phyloP scores from a whole-genome alignment of 2,329 filamentous ascomycete species.

The Lachnellula arida region DNA sequence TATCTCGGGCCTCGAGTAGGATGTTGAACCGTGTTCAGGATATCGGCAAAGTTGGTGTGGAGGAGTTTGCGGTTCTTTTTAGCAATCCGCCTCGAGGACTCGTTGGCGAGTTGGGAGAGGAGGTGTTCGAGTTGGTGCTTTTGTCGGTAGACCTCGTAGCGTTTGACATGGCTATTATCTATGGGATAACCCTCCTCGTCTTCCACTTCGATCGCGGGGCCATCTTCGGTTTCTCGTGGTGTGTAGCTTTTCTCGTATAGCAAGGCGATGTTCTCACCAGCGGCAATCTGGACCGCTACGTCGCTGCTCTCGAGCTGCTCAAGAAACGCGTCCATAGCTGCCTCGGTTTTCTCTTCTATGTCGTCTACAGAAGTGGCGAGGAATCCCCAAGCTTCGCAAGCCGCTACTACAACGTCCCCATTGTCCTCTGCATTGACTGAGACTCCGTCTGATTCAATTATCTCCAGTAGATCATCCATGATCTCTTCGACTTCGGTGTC shows the following conservation, averaged over 20 bases:
- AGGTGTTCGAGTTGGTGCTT: slow-evolving; percentile 55
- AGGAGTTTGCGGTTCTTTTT: slow-evolving; percentile 63
- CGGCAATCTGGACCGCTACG: slow-evolving; percentile 59
- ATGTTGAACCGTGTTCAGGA: slow-evolving; percentile 61
- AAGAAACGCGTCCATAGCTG: slow-evolving; percentile 62
- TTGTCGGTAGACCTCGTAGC: slow-evolving; percentile 64
- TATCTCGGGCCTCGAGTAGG: slow-evolving; percentile 63
- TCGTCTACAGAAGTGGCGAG: slow-evolving; percentile 63
- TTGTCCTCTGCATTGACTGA: slow-evolving; percentile 59
- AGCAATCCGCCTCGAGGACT: slow-evolving; percentile 56
- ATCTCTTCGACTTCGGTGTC: slow-evolving; percentile 57
- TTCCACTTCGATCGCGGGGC: slow-evolving; percentile 40
- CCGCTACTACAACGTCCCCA: slow-evolving; percentile 56
- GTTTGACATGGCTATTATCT: slow-evolving; percentile 48
- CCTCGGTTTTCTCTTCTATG: slow-evolving; percentile 57
- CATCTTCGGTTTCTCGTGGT: slow-evolving; percentile 42
- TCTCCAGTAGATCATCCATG: slow-evolving; percentile 63
- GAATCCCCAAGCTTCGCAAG: slow-evolving; percentile 65
- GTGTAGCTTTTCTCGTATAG: slow-evolving; percentile 60
- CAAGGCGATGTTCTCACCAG: slow-evolving; percentile 67
- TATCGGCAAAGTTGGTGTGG: slow-evolving; percentile 62
- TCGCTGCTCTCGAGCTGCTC: slow-evolving; percentile 64
- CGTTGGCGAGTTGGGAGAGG: slow-evolving; percentile 54
- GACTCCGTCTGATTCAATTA: slow-evolving; percentile 62
- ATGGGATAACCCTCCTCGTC: slow-evolving; percentile 32